phyloP scores from a whole-genome alignment of 441 rosid species.

The Populus trichocarpa region DNA sequence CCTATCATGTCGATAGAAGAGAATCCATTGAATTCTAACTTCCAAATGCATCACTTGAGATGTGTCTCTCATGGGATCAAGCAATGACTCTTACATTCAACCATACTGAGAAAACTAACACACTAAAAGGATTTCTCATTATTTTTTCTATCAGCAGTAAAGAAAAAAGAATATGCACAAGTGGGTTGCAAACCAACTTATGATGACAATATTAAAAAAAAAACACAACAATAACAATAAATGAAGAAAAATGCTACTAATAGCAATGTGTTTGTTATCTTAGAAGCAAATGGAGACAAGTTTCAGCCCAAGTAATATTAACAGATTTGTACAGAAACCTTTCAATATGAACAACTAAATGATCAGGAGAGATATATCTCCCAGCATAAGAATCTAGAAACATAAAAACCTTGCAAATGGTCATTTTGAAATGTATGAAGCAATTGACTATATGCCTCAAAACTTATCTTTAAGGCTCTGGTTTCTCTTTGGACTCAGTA shows the following conservation, averaged over 20 bases:
- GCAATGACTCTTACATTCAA: background rate
- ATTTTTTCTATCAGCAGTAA: background rate
- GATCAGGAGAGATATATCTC: background rate
- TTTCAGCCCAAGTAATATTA: background rate
- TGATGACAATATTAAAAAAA: background rate
- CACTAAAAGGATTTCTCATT: background rate
- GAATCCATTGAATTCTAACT: background rate
- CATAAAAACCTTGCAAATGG: background rate
- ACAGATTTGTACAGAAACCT: too few relatives aligned
- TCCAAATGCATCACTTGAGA: background rate
- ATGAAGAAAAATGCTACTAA: background rate
- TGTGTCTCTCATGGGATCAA: background rate
- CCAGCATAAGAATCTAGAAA: background rate
- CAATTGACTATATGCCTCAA: slow-evolving; percentile 1
- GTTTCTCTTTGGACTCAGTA: slow-evolving; percentile 6
- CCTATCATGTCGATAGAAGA: background rate
- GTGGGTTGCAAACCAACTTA: background rate
- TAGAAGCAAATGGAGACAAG: background rate
- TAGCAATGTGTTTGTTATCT: background rate
- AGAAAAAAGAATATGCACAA: background rate
- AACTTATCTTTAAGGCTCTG: slow-evolving; percentile 7
- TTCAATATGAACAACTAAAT: background rate
- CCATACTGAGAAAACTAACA: background rate
- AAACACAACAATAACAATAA: background rate
- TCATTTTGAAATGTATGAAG: background rate